Percentiles rank a stretch among this genome's conserved stretches.
phyloP scores from a whole-genome alignment of 164 flowering plant genomes.

The Vitis rupestris region DNA sequence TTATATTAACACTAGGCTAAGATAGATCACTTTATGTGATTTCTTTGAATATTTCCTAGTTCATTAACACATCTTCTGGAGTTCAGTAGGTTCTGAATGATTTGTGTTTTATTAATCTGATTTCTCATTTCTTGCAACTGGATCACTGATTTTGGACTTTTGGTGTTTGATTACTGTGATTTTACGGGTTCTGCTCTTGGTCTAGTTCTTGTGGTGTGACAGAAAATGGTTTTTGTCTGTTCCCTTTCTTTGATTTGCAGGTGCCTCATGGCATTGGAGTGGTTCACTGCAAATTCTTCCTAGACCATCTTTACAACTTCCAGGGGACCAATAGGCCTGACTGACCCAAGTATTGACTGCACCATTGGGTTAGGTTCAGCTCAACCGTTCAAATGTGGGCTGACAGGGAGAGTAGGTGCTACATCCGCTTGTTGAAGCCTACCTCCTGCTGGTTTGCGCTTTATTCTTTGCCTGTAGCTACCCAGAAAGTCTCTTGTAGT shows the following conservation, averaged over 20 bases:
- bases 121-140: too few relatives aligned
- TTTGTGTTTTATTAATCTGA: neutral
- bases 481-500: too few relatives aligned
- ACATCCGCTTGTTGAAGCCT: neutral
- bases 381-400: slow-evolving; percentile 27
- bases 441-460: neutral
- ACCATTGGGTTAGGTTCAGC: slow-evolving; percentile 20
- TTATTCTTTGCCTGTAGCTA: neutral
- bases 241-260: slow-evolving; percentile 14
- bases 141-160: too few relatives aligned
- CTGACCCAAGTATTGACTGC: slow-evolving; percentile 28
- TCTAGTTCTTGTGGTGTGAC: neutral
- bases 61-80: neutral
- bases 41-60: too few relatives aligned
- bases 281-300: slow-evolving; percentile 17
- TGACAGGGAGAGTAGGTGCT: neutral
- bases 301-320: slow-evolving; percentile 30
- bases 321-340: slow-evolving; percentile 38
- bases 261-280: slow-evolving; percentile 34
- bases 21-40: too few relatives aligned
- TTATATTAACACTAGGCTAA: too few relatives aligned
- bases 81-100: neutral
- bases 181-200: neutral
- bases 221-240: neutral
- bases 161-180: neutral